Evolutionary conservation across 805 yeast species (phyloP).

Genomic region (Isabelozyma gotoi): DNA sequence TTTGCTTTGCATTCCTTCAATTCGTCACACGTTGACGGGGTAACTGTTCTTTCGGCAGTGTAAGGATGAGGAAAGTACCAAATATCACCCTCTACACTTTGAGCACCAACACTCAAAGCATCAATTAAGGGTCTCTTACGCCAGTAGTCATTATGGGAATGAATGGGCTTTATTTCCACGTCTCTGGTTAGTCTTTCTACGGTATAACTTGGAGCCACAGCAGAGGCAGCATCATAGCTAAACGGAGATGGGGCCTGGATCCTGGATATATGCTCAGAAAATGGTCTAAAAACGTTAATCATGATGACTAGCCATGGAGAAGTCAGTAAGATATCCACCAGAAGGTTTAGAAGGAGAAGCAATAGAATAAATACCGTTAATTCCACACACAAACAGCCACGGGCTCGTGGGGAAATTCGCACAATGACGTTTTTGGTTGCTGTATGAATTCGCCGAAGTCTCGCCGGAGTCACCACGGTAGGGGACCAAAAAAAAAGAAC

Average conservation of each 20-base stretch:
- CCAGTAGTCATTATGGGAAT: conserved; percentile 75
- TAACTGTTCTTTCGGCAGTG: conserved; percentile 24
- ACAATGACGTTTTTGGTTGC: neutral
- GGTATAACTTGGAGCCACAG: conserved; percentile 1
- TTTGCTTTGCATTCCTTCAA: conserved; percentile 9
- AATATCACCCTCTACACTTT: conserved; percentile 66
- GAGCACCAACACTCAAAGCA: conserved; percentile 54
- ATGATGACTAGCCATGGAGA: conserved; percentile 6
- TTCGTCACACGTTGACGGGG: conserved; percentile 18
- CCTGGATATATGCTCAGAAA: neutral
- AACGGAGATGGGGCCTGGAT: conserved; percentile 6
- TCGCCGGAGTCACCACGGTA: conserved; percentile 6
- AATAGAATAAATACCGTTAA: neutral
- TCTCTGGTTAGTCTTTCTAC: conserved; percentile 33
- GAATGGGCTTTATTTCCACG: conserved; percentile 46
- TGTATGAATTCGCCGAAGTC: conserved; percentile 4
- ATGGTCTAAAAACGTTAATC: conserved; percentile 15
- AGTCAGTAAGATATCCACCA: neutral
- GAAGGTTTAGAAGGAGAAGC: too few relatives aligned
- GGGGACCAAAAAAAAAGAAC: neutral
- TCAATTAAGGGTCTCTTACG: conserved; percentile 55
- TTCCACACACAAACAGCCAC: neutral
- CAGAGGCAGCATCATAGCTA: neutral
- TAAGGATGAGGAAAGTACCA: conserved; percentile 47
- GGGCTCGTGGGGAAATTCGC: neutral